Percentiles rank a stretch among this genome's conserved stretches.
Conservation (phyloP, 108 stramenopile genomes). For the Nitzschia sp. region DNA sequence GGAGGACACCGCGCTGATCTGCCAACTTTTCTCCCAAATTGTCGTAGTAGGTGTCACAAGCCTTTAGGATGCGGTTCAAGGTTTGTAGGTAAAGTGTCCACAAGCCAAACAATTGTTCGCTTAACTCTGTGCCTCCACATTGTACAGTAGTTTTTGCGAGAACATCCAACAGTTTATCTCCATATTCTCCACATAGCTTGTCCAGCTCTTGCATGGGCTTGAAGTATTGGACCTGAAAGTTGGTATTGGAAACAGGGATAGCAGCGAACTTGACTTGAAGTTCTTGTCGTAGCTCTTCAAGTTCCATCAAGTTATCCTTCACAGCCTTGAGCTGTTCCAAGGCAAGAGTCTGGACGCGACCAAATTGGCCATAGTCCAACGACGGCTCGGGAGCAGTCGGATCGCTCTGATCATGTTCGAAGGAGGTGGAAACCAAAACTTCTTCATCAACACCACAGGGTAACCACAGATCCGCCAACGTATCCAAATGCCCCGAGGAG, state of each 20-base stretch:
- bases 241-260: neutral
- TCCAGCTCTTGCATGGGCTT: conserved; percentile 22
- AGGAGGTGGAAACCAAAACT: conserved; percentile 12
- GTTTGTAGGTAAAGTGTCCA: conserved; percentile 23
- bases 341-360: neutral
- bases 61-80: conserved; percentile 2
- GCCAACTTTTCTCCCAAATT: conserved; percentile 19
- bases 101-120: conserved; percentile 17
- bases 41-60: conserved; percentile 22
- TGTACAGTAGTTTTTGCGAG: neutral
- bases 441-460: conserved; percentile 39
- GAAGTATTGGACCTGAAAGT: conserved; percentile 7
- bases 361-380: neutral
- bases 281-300: conserved; percentile 2
- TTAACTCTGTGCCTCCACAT: neutral
- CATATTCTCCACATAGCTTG: neutral
- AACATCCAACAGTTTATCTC: conserved; percentile 8
- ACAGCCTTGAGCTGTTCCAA: neutral
- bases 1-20: conserved; percentile 24
- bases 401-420: neutral
- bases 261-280: neutral
- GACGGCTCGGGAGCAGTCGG: neutral
- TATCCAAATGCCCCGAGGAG: conserved; percentile 22
- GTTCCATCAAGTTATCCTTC: neutral
- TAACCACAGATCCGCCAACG: conserved; percentile 26